Percentiles rank a stretch among this genome's conserved stretches.
These are phyloP conservation scores for Mallotus nudiflorus DNA, from an alignment of 345 rosid genomes.

Conservation along the genomic window DNA sequence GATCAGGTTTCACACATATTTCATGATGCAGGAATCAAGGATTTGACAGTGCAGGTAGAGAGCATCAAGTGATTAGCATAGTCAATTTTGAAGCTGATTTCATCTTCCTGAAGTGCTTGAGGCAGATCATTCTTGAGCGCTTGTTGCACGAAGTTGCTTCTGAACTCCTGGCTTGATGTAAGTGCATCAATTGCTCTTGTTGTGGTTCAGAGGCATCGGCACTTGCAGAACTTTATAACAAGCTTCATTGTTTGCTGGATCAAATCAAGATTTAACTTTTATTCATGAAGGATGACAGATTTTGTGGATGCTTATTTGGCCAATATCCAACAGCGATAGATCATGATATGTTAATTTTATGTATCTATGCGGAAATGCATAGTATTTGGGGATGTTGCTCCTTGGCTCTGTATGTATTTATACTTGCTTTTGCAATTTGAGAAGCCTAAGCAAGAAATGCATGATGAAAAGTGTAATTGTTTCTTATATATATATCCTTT, in stretches of 20 bases:
- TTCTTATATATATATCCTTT: no score
- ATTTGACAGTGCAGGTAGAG: slow-evolving; percentile 83
- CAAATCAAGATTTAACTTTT: neutral
- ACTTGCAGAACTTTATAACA: neutral
- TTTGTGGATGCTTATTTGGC: no score
- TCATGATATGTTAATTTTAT: no score
- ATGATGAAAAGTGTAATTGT: no score
- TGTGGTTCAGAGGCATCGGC: neutral
- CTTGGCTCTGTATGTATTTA: no score
- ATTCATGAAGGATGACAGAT: neutral
- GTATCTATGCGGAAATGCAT: neutral
- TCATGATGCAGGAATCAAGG: slow-evolving; percentile 77
- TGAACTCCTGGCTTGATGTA: neutral
- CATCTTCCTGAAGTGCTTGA: neutral
- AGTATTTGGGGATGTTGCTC: no score
- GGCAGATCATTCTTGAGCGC: neutral
- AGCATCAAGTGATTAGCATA: slow-evolving; percentile 29
- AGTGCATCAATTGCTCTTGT: neutral
- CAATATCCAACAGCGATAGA: no score
- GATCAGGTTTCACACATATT: slow-evolving; percentile 55
- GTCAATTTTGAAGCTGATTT: neutral
- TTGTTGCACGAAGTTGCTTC: neutral
- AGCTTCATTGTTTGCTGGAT: neutral
- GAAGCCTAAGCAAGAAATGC: no score
- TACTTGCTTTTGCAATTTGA: no score